Base-by-base conservation (phyloP, 176 grass and related monocot genomes). In the Chloris gayana region DNA sequence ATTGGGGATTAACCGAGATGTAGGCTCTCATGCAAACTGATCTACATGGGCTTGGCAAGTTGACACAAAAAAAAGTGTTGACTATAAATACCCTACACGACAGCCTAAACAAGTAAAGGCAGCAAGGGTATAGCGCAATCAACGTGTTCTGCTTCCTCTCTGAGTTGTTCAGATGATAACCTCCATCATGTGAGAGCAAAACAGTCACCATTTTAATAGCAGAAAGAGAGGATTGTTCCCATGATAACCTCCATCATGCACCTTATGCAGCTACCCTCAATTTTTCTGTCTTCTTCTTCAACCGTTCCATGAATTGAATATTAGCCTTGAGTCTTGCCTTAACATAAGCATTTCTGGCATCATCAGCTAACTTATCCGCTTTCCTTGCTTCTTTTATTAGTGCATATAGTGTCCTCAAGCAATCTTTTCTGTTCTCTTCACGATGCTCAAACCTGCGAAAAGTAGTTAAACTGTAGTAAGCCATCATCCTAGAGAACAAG, bases 401-500 rank as follows among this genome's bases (percentile, higher is more conserved):
- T 35, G 77, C 82, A 67, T 81, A 91, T 17, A 98, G 73, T 73
- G 92, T 98, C 88, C 92, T 91, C 79, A 98, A 83, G 74, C 95
- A 98, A 89, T 98, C 95, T 81, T 94, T 98, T 76, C 95, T 89
- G 84, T 98, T 98, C 65, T 98, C 95, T 68, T 98, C 95, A 42
- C 92, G 82, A 72, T 98, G 88, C 14, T 93, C 92, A 87, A 88
- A 98, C 74, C 90, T 98, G 50, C 22, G 69, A 13, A 64, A 46
- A 79, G 37, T 59, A 93, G 80, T 80, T 30, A 27, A 87, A 56
- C 9, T 54, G 62, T 47, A 61, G 30, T 74, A 33, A n/a, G 67
- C 26, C 31, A 64, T 38, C 59, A 57, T 63, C 47, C 31, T 56
- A 1, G 37, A 54, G 25, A 81, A 64, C 39, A 63, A 33, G 67